phyloP scores from a whole-genome alignment of 2,329 filamentous ascomycete species.

The Graphilbum fragrans region DNA sequence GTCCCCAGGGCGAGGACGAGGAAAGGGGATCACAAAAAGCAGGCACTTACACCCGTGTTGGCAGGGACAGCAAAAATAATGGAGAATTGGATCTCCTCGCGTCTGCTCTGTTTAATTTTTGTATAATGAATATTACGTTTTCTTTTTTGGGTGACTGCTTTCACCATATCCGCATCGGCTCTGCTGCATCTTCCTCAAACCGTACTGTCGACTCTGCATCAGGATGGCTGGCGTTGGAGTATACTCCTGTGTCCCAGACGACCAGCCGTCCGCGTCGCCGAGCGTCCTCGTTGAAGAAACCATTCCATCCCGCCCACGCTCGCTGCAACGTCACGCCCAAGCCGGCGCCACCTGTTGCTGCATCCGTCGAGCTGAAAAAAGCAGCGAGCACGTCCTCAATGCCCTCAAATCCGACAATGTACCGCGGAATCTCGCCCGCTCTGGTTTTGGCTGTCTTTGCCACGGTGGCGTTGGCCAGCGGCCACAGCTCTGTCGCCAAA shows the following conservation, averaged over 20 bases:
- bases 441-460: neutral
- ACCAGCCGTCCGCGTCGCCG: conserved; percentile 43
- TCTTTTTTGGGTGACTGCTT: neutral
- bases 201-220: neutral
- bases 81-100: too few species aligned
- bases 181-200: neutral
- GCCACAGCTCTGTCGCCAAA: conserved; percentile 40
- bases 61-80: too few species aligned
- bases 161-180: neutral
- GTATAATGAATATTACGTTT: neutral
- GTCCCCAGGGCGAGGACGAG: too few species aligned
- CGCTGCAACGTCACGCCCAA: conserved; percentile 29
- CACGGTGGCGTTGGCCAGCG: neutral
- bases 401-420: conserved; percentile 49
- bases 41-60: too few species aligned
- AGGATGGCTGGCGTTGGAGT: conserved; percentile 10
- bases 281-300: conserved; percentile 50
- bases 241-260: conserved; percentile 43
- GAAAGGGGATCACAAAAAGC: too few species aligned
- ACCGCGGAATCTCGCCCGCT: conserved; percentile 35
- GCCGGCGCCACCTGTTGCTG: conserved; percentile 19
- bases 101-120: neutral
- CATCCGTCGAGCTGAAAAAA: conserved; percentile 20
- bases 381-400: conserved; percentile 36
- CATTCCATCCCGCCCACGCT: conserved; percentile 48